Evolutionary conservation across 495 filamentous ascomycete genomes (phyloP), one percentile per base, ranked within the genome.

Genomic region (Lepraria neglecta): DNA sequence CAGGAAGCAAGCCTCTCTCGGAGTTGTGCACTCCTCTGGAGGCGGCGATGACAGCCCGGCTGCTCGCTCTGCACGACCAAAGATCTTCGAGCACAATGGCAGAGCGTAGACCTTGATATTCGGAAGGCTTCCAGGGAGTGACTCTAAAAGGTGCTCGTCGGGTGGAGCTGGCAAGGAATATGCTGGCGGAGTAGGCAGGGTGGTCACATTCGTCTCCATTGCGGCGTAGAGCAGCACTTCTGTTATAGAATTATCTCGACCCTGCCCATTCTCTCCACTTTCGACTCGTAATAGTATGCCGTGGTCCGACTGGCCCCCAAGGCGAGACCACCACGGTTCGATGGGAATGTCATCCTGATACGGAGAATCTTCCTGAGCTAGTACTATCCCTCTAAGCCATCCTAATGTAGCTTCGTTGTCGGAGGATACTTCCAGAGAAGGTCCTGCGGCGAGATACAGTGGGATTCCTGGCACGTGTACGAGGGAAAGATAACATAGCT

Each of bases 221-320:
- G 48, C 66, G 17, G 63, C 82, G 57, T 85, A 84, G 28, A 87
- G 70, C 27, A 87, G 67, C 9, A 87, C 61, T 58, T 85, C 82
- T 12, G 83, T 80, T 4, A 77, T 70, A 15, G 65, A 57, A 12
- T 71, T 61, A 6, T 59, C 65, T 12, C 30, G 35, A 35, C 27
- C 12, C 5, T 44, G 55, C 40, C 53, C 50, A n/a, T 15, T 24
- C 3, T 45, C 56, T n/a, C 17, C 31, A 44, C 58, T 33, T n/a
- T 64, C 33, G 14, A 67, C 61, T 17, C 57, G 40, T 6, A 69
- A n/a, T 27, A 69, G 56, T 42, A 69, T 59, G 31, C 65, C 65
- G 27, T 63, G 56, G 3, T 67, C 63, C 4, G 65, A 69, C 43
- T 69, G 67, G 42, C 31, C 31, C 5, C 43, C 46, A 1, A n/a